These are phyloP conservation scores for Fennellomyces sp. DNA, from an alignment of 371 early-diverging fungal species.

Conservation along the genomic window DNA sequence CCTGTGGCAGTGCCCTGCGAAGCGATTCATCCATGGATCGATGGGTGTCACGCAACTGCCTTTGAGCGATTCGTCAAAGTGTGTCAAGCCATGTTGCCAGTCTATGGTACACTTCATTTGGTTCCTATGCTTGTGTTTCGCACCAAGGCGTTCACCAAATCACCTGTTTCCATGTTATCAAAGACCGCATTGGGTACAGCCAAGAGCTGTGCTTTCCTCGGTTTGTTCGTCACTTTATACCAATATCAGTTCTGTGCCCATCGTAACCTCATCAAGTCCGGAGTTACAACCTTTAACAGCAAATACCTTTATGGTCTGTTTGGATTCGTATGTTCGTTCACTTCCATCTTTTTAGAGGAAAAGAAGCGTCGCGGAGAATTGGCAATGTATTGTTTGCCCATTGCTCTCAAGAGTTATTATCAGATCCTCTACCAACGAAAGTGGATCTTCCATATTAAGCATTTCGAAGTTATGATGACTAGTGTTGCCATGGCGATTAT, in stretches of 20 bases:
- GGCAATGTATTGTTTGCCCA: slow-evolving; percentile 71
- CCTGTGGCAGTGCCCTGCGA: slow-evolving; percentile 50
- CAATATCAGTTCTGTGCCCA: slow-evolving; percentile 66
- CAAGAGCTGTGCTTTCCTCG: slow-evolving; percentile 66
- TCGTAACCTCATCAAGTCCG: slow-evolving; percentile 54
- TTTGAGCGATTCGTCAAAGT: slow-evolving; percentile 57
- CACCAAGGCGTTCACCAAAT: slow-evolving; percentile 52
- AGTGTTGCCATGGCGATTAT: slow-evolving; percentile 55
- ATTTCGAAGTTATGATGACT: slow-evolving; percentile 60
- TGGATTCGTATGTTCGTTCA: slow-evolving; percentile 57
- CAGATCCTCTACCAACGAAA: slow-evolving; percentile 57
- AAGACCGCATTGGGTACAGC: slow-evolving; percentile 57
- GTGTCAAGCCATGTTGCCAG: slow-evolving; percentile 60
- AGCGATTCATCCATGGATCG: slow-evolving; percentile 63
- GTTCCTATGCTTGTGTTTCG: slow-evolving; percentile 70
- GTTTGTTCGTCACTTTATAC: slow-evolving; percentile 61
- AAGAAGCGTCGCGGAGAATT: slow-evolving; percentile 68
- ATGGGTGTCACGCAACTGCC: slow-evolving; percentile 52
- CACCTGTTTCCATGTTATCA: slow-evolving; percentile 31
- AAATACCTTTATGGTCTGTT: slow-evolving; percentile 68
- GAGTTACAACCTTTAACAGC: slow-evolving; percentile 41
- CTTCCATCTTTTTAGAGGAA: slow-evolving; percentile 72
- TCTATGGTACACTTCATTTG: slow-evolving; percentile 75
- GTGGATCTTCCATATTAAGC: slow-evolving; percentile 60
- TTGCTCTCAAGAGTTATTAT: slow-evolving; percentile 62